A percentile compares a stretch with the other conserved stretches of the same genome.
Conservation (phyloP, 2,329 filamentous ascomycete species). For the Aureobasidium sp. region DNA sequence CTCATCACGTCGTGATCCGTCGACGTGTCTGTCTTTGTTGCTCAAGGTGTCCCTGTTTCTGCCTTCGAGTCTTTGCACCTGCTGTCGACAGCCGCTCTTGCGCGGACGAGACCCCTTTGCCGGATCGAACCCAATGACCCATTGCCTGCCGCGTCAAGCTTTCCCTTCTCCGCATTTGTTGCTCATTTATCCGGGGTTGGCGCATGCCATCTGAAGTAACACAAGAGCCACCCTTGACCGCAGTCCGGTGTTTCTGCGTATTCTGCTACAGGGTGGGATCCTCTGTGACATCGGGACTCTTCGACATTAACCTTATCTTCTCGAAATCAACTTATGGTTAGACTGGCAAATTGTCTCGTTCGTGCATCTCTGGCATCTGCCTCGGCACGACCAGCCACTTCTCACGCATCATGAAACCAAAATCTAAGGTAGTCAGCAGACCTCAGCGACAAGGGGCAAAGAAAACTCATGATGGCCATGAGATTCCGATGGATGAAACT, state of each 20-base stretch:
- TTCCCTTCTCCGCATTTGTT: conserved; percentile 7
- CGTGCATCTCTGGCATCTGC: background rate
- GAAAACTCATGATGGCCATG: background rate
- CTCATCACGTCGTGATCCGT: conserved; percentile 2
- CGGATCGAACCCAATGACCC: background rate
- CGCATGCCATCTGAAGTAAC: conserved; percentile 1
- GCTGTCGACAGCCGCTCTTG: background rate
- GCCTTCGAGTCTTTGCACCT: background rate
- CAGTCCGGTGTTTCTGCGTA: background rate
- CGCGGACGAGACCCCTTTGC: background rate
- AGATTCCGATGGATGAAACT: background rate
- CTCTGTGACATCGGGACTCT: too few relatives aligned
- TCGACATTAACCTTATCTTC: background rate
- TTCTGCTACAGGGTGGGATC: too few relatives aligned
- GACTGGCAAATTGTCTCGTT: background rate
- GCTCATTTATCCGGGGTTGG: conserved; percentile 9
- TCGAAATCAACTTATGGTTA: background rate
- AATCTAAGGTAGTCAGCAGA: background rate
- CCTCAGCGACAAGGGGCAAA: background rate
- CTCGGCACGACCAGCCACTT: background rate
- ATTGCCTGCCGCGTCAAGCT: conserved; percentile 1
- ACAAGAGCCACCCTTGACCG: background rate
- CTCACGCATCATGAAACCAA: background rate
- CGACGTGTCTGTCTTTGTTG: conserved; percentile 7
- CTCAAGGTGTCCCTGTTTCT: background rate